Conservation (phyloP, 169 alveolate genomes). For the Plasmodium gallinaceum region DNA sequence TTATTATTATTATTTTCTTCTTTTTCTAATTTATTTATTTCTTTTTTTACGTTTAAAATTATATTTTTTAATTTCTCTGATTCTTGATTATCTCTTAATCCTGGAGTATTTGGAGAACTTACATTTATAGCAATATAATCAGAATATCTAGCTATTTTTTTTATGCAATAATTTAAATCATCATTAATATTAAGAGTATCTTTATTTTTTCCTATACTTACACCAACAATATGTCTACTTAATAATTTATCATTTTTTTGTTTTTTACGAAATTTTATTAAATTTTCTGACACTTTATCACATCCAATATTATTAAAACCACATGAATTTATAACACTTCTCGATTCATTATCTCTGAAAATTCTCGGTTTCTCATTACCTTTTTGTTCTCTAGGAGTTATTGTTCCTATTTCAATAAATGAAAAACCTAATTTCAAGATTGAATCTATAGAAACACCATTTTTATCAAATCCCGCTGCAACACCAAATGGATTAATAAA, state of each 20-base stretch:
- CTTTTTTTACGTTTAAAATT: slow-evolving; percentile 78
- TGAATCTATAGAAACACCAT: slow-evolving; percentile 85
- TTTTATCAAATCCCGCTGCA: slow-evolving; percentile 92
- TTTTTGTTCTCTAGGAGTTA: slow-evolving; percentile 88
- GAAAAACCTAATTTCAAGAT: slow-evolving; percentile 89
- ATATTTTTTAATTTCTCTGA: slow-evolving; percentile 78
- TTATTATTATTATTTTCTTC: background rate
- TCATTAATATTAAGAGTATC: slow-evolving; percentile 79
- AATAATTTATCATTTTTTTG: slow-evolving; percentile 85
- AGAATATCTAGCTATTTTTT: slow-evolving; percentile 85
- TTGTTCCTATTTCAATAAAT: slow-evolving; percentile 90
- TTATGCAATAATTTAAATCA: slow-evolving; percentile 81
- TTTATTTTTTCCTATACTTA: slow-evolving; percentile 89
- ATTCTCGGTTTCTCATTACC: slow-evolving; percentile 90
- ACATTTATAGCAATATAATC: slow-evolving; percentile 89
- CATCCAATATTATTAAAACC: slow-evolving; percentile 90
- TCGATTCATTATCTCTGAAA: slow-evolving; percentile 83
- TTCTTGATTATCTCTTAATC: slow-evolving; percentile 86
- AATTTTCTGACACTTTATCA: slow-evolving; percentile 82
- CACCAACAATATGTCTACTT: slow-evolving; percentile 86
- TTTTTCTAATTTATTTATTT: slow-evolving; percentile 49
- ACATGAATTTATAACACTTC: slow-evolving; percentile 86
- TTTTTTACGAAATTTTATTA: slow-evolving; percentile 77
- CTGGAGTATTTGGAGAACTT: slow-evolving; percentile 91
- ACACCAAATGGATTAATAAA: slow-evolving; percentile 84